Percentiles rank a stretch among this genome's conserved stretches.
Evolutionary conservation across 2,329 filamentous ascomycete species (phyloP).

Genomic region (Colletotrichum sp.): DNA sequence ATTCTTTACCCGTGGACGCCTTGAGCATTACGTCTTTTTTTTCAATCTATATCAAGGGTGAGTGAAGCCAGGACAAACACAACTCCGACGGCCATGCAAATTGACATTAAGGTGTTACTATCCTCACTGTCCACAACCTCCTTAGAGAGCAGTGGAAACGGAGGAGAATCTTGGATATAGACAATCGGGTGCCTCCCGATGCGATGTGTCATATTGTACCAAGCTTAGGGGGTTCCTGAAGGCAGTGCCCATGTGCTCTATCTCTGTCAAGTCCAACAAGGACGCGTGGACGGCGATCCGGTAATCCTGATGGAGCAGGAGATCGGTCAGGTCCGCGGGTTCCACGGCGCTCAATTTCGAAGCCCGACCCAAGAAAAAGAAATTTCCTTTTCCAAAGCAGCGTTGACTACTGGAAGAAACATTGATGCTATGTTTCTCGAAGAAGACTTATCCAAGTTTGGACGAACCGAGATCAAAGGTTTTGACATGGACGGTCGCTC

Average conservation of each 20-base stretch:
- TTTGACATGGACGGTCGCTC: too few relatives aligned
- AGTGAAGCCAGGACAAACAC: accelerated
- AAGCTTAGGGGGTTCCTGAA: not conserved
- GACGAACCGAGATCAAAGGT: too few relatives aligned
- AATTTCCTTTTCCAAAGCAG: accelerated
- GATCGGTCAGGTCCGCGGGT: not conserved
- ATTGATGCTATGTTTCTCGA: not conserved
- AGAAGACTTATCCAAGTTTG: too few relatives aligned
- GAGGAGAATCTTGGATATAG: not conserved
- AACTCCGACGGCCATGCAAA: not conserved
- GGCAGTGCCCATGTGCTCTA: not conserved
- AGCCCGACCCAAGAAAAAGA: not conserved
- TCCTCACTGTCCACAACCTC: accelerated
- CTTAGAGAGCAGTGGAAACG: not conserved
- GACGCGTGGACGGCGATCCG: not conserved
- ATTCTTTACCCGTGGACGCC: not conserved
- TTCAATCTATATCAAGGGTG: not conserved
- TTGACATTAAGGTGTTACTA: accelerated
- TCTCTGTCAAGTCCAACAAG: not conserved
- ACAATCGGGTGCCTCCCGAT: not conserved
- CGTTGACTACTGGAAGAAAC: accelerated
- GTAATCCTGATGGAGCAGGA: not conserved
- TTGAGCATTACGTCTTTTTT: not conserved
- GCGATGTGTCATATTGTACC: not conserved
- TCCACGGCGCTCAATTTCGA: not conserved